Evolutionary conservation across 805 yeast species (phyloP), one percentile per base, ranked within the genome.

Genomic region (Kazachstania psychrophila): DNA sequence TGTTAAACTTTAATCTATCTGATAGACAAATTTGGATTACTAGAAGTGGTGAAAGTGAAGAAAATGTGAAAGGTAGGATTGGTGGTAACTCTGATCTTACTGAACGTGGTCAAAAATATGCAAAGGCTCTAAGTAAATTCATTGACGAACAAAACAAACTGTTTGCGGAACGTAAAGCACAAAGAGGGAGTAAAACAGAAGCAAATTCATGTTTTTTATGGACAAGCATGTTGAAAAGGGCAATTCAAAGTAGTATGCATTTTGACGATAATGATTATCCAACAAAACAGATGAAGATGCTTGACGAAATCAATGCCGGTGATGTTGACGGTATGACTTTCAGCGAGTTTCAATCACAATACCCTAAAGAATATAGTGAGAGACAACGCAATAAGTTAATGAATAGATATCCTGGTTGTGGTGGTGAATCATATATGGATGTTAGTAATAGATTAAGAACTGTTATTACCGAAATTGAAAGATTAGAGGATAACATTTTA

Each of bases 21-120:
- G 92, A 84, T 54, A 71, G 97, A 42, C 94, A 88, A 56, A 88
- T 89, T 36, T 89, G 95, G 87, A 81, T 89, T 44, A 79, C 96
- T 1, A 73, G 98, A 42, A 96, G 88, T 52, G 98, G 98, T 33
- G 97, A 89, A 61, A 77, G 88, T 45, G 70, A 72, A 22, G 96
- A 87, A 54, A 89, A 89, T 56, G 78, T 85, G 11, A 52, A 62
- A 34, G 97, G 97, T 4, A 68, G 75, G 37, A 86, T 89, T 46
- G 97, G 98, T 8, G 98, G 98, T 14, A 92, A 89, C 58, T 79
- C 96, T 1, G 65, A 68, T 16, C 62, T 89, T 29, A 88, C 96
- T 0, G 69, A 70, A 39, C 72, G 95, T 34, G 98, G 98, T 24
- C 58, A 61, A 14, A 77, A 70, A 48, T 89, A 84, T 54, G 70